Evolutionary conservation across 805 yeast species (phyloP).

Genomic region (Yarrowia alimentaria): DNA sequence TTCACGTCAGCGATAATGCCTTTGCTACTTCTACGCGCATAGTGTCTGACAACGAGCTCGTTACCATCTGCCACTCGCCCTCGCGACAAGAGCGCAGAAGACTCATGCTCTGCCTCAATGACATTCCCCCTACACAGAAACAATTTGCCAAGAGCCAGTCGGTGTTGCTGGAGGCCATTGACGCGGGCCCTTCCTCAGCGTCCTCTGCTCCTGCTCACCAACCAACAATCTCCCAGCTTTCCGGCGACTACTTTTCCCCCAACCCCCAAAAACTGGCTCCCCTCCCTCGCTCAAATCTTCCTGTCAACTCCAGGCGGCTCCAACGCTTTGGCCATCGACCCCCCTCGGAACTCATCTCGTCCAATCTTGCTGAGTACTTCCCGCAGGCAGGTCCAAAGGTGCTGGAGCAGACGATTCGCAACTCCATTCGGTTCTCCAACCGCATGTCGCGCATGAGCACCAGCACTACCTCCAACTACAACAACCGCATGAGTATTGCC

Average conservation of each 20-base stretch:
- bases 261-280: slow-evolving; percentile 13
- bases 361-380: slow-evolving; percentile 85
- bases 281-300: slow-evolving; percentile 6
- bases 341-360: slow-evolving; percentile 85
- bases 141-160: slow-evolving; percentile 37
- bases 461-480: slow-evolving; percentile 31
- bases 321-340: slow-evolving; percentile 72
- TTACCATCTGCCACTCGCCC: slow-evolving; percentile 75
- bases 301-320: slow-evolving; percentile 9
- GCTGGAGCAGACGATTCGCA: slow-evolving; percentile 75
- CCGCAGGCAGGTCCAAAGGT: slow-evolving; percentile 75
- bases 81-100: slow-evolving; percentile 70
- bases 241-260: slow-evolving; percentile 22
- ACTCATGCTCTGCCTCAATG: slow-evolving; percentile 62
- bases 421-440: slow-evolving; percentile 76
- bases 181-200: background rate
- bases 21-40: slow-evolving; percentile 48
- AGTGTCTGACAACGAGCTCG: slow-evolving; percentile 74
- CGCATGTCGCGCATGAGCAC: slow-evolving; percentile 48
- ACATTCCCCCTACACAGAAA: slow-evolving; percentile 53
- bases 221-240: slow-evolving; percentile 10
- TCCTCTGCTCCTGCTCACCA: slow-evolving; percentile 15
- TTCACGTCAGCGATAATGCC: slow-evolving; percentile 59
- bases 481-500: slow-evolving; percentile 37
- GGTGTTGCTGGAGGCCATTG: slow-evolving; percentile 31